These are phyloP conservation scores for Candida sithepensis DNA, from an alignment of 805 yeast species.

Conservation along the genomic window DNA sequence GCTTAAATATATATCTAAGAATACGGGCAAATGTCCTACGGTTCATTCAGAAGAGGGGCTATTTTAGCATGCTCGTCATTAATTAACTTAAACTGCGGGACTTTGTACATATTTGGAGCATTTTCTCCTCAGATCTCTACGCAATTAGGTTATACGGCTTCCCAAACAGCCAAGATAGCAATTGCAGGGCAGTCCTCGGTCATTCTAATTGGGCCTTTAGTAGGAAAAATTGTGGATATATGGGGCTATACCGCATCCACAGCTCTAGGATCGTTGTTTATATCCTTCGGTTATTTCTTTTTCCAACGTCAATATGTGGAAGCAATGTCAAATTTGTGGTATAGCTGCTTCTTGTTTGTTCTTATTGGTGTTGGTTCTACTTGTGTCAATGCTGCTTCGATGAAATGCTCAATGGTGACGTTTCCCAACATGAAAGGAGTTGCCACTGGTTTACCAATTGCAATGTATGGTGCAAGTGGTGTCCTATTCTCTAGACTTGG, in stretches of 20 bases:
- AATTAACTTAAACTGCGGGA: constrained; percentile 55
- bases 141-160: constrained; percentile 53
- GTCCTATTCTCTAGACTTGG: constrained; percentile 59
- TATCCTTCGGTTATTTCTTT: constrained; percentile 53
- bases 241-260: constrained; percentile 56
- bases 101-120: constrained; percentile 70
- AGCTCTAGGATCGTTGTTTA: constrained; percentile 44
- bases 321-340: constrained; percentile 34
- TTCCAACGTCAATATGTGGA: constrained; percentile 48
- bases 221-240: constrained; percentile 62
- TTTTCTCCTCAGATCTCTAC: constrained; percentile 74
- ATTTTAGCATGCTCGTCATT: constrained; percentile 19
- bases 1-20: too few relatives aligned
- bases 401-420: constrained; percentile 69
- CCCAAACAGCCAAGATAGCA: constrained; percentile 62
- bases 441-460: constrained; percentile 72
- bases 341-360: constrained; percentile 46
- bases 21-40: not conserved
- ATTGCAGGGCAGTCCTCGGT: constrained; percentile 67
- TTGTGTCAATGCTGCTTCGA: constrained; percentile 56
- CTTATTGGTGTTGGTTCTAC: constrained; percentile 70
- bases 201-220: constrained; percentile 60
- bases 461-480: constrained; percentile 74
- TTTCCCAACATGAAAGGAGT: constrained; percentile 68
- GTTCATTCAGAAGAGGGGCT: constrained; percentile 11